Percentiles rank a stretch among this genome's conserved stretches.
Evolutionary conservation across 805 yeast species (phyloP).

Genomic region (Candida palmyrensis): DNA sequence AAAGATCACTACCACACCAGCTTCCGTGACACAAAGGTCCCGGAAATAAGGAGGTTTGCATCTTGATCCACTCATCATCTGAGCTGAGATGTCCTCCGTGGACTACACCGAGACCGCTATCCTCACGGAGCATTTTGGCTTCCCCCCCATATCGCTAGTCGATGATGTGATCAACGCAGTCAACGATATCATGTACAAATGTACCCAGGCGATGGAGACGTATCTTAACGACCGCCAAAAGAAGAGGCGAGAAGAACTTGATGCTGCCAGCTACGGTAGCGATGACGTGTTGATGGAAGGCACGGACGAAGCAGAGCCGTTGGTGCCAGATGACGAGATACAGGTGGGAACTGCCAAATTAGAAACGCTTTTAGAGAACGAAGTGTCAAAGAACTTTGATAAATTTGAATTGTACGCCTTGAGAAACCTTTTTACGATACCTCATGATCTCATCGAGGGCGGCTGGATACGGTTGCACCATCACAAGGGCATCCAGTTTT

Average conservation of each 20-base stretch:
- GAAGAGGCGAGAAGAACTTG: constrained; percentile 14
- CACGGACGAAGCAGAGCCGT: constrained; percentile 6
- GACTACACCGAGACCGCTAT: constrained; percentile 35
- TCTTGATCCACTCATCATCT: no score
- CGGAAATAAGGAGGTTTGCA: no score
- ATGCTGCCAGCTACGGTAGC: constrained; percentile 7
- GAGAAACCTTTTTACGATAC: constrained; percentile 70
- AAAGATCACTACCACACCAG: no score
- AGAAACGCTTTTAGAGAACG: constrained; percentile 68
- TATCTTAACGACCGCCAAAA: constrained; percentile 43
- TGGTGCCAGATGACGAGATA: constrained; percentile 44
- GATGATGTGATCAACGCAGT: constrained; percentile 89
- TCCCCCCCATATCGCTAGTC: constrained; percentile 73
- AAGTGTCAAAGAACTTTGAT: constrained; percentile 80
- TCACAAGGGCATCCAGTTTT: constrained; percentile 49
- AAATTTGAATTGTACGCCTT: constrained; percentile 77
- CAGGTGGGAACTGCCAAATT: constrained; percentile 75
- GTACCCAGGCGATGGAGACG: constrained; percentile 73
- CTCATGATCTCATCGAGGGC: constrained; percentile 53
- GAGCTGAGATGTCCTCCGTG: constrained; percentile 1
- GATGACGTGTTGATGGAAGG: constrained; percentile 14
- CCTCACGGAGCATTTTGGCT: constrained; percentile 82
- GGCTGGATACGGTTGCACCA: constrained; percentile 70
- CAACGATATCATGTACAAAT: constrained; percentile 75
- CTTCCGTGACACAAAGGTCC: no score